Base-by-base conservation (phyloP, 1,284 basidiomycete genomes). In the Malassezia brasiliensis region DNA sequence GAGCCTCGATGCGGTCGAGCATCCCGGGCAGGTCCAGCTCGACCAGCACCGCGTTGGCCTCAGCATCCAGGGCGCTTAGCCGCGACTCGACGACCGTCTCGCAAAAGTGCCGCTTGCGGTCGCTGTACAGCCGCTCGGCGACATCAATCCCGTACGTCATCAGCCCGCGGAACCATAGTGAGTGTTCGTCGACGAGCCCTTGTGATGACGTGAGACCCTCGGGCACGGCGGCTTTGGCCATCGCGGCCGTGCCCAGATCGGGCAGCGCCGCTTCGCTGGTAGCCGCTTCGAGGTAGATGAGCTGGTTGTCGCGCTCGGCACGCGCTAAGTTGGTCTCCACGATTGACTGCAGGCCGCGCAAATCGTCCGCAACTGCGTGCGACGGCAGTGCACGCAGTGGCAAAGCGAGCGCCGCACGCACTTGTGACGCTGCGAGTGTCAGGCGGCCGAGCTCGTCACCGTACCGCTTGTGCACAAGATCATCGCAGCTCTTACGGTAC, bases 231-330 rank as follows among this genome's bases (percentile, higher is more conserved):
- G 83, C 75, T 61, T 85, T 81, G 31, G 85, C 88, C 76, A 96
- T 83, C 4, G 81, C 77, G 1, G 83, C 83, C 20, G 83, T 83
- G 37, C 79, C 76, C 44, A 96, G 84, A 0, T 80, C 73, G 0
- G 85, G 76, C 4, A 96, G 80, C 28, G 84, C 80, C 2, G 86
- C 82, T 1, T 82, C 69, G 0, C 88, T 78, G 0, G 90, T 90
- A 0, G 94, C 81, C 42, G 88, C 84, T 54, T 89, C 82, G 63
- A 96, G 87, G 76, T 98, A 99, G 49, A 99, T 94, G 5, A 96
- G 78, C 74, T 96, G 88, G 69, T 99, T 99, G 75, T 98, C 94
- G 28, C 88, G 82, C 59, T 69, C 74, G 0, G 91, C 88, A 14
- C 88, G 81, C 2, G 79, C 76, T 19, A 79, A 67, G 20, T 78